A percentile compares a stretch with the other conserved stretches of the same genome.
These are phyloP conservation scores for Parastagonospora avenae DNA, from an alignment of 2,329 filamentous ascomycete genomes.

Conservation along the genomic window DNA sequence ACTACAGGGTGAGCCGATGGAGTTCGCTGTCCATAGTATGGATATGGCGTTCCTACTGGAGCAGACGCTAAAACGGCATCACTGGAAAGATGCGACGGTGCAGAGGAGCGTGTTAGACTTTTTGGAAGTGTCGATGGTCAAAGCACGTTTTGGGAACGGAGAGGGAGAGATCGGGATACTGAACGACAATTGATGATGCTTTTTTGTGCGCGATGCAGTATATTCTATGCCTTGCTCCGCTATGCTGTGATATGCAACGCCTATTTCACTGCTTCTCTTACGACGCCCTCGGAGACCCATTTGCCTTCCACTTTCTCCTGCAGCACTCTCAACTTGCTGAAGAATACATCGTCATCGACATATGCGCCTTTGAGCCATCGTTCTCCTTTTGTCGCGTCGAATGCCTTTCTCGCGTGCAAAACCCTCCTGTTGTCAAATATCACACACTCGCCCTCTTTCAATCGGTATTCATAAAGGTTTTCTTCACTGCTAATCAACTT, in stretches of 20 bases:
- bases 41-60: conserved; percentile 10
- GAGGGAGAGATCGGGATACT: neutral
- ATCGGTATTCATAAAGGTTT: conserved; percentile 71
- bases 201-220: neutral
- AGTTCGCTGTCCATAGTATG: neutral
- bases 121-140: conserved; percentile 2
- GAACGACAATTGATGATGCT: neutral
- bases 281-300: conserved; percentile 44
- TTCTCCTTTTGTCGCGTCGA: conserved; percentile 69
- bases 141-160: neutral
- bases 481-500: conserved; percentile 60
- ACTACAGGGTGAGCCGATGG: conserved; percentile 4
- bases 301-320: conserved; percentile 40
- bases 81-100: conserved; percentile 1
- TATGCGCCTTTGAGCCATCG: conserved; percentile 89
- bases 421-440: conserved; percentile 90
- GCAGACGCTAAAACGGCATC: conserved; percentile 1
- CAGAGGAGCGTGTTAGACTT: conserved; percentile 1
- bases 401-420: conserved; percentile 80
- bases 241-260: neutral
- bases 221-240: neutral
- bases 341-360: conserved; percentile 69
- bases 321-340: conserved; percentile 53
- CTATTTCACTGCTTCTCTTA: conserved; percentile 26
- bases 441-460: conserved; percentile 83